These are phyloP conservation scores for Sugiyamaella qingdaonensis DNA, from an alignment of 805 yeast species.

Conservation along the genomic window DNA sequence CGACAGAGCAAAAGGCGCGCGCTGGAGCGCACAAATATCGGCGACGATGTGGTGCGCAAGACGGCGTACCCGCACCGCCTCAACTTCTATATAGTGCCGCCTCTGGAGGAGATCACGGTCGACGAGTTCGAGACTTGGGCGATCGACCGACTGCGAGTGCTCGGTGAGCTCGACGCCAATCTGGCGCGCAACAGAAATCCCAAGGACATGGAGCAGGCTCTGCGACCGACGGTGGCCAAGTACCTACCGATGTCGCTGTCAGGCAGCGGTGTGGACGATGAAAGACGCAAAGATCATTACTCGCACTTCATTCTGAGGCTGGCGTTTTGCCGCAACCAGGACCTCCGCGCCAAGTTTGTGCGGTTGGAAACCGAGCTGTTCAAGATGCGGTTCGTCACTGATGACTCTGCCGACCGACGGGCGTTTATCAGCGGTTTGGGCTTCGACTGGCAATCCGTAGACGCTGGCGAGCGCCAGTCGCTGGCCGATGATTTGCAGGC, in stretches of 20 bases:
- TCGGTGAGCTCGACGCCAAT: conserved; percentile 80
- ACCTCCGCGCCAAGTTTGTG: conserved; percentile 72
- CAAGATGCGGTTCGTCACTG: conserved; percentile 61
- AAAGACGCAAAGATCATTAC: conserved; percentile 84
- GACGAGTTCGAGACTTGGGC: conserved; percentile 97
- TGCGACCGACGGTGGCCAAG: conserved; percentile 63
- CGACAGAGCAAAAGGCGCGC: conserved; percentile 27
- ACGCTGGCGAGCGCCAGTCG: conserved; percentile 54
- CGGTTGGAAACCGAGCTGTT: conserved; percentile 73
- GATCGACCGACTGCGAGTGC: conserved; percentile 76
- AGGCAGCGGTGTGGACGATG: conserved; percentile 35
- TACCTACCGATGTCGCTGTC: conserved; percentile 58
- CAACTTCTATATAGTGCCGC: conserved; percentile 73
- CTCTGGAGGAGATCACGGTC: conserved; percentile 77
- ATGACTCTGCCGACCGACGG: conserved; percentile 63
- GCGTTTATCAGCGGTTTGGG: conserved; percentile 63
- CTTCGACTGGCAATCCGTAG: conserved; percentile 68
- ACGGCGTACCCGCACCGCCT: conserved; percentile 52
- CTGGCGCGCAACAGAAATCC: conserved; percentile 56
- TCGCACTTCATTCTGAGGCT: conserved; percentile 85
- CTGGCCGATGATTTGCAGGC: conserved; percentile 49
- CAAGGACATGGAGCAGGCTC: conserved; percentile 59
- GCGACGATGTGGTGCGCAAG: conserved; percentile 36
- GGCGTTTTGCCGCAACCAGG: conserved; percentile 82
- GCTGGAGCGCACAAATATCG: conserved; percentile 31